Conservation (phyloP, 805 yeast genomes). For the Gaillardinia entomophila region DNA sequence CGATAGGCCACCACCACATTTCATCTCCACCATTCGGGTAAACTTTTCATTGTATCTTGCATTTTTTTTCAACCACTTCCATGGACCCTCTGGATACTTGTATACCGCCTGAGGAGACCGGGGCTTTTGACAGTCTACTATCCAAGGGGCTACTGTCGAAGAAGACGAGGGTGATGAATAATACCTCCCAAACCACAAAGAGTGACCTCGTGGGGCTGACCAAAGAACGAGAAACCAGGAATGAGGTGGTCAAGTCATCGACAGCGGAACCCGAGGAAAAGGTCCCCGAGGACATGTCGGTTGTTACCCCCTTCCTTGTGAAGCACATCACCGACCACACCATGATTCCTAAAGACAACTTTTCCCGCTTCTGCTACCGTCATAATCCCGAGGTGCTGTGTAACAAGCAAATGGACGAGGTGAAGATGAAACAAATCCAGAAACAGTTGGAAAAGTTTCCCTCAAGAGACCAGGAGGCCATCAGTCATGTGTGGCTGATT, state of each 20-base stretch:
- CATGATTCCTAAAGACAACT: conserved; percentile 44
- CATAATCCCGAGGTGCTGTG: conserved; percentile 87
- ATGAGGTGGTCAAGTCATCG: neutral
- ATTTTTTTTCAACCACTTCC: too few species aligned
- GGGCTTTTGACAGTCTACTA: too few species aligned
- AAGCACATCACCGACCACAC: conserved; percentile 38
- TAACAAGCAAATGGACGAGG: conserved; percentile 61
- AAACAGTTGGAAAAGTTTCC: conserved; percentile 52
- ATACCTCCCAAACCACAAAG: neutral
- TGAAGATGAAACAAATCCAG: conserved; percentile 62
- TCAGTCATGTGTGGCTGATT: conserved; percentile 77
- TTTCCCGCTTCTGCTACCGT: conserved; percentile 77
- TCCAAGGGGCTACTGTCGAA: too few species aligned
- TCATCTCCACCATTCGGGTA: too few species aligned
- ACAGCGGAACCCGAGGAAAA: neutral
- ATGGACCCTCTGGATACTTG: too few species aligned
- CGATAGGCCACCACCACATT: too few species aligned
- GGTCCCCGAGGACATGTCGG: conserved; percentile 17
- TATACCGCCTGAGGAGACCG: too few species aligned
- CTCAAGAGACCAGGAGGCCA: conserved; percentile 66
- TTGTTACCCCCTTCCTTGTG: conserved; percentile 35
- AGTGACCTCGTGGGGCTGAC: neutral
- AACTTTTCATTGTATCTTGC: too few species aligned
- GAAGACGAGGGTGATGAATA: too few species aligned
- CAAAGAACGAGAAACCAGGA: neutral